A percentile compares a stretch with the other conserved stretches of the same genome.
These are phyloP conservation scores for Bonnemaisonia californica DNA, from an alignment of 31 red algal genomes.

Conservation along the genomic window DNA sequence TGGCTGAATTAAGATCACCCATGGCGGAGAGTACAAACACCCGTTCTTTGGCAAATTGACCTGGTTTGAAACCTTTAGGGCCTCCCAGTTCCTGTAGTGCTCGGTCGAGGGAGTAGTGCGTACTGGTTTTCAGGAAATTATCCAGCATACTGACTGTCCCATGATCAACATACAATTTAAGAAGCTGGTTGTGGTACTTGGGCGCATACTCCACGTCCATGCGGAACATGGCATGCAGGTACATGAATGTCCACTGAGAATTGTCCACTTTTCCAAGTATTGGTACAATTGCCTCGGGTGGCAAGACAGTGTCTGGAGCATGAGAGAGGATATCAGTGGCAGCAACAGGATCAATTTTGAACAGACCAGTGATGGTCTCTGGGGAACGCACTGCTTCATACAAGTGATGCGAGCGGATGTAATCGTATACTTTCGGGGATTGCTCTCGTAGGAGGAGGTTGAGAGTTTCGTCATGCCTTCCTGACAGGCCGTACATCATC, in stretches of 20 bases:
- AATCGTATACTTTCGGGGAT: conserved; percentile 72
- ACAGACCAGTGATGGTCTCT: conserved; percentile 73
- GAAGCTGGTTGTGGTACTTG: conserved; percentile 72
- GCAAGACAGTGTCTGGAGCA: conserved; percentile 80
- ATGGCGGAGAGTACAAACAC: conserved; percentile 81
- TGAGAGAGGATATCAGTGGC: conserved; percentile 74
- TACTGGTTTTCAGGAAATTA: conserved; percentile 70
- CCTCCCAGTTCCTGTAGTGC: conserved; percentile 81
- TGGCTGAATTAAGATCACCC: conserved; percentile 83
- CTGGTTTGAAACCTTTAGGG: conserved; percentile 56
- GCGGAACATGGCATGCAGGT: conserved; percentile 78
- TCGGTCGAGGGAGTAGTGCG: conserved; percentile 82
- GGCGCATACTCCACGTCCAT: conserved; percentile 64
- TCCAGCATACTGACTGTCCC: conserved; percentile 58
- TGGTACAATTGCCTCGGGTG: conserved; percentile 81
- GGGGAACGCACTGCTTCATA: conserved; percentile 83
- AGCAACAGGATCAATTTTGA: conserved; percentile 66
- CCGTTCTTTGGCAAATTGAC: conserved; percentile 69
- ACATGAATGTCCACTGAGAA: conserved; percentile 77
- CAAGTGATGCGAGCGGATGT: conserved; percentile 84
- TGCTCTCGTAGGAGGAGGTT: conserved; percentile 71
- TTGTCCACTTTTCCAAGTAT: conserved; percentile 74
- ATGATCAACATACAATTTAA: conserved; percentile 71
- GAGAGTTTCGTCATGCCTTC: conserved; percentile 88
- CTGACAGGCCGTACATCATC: conserved; percentile 83